Base-by-base conservation (phyloP, 1,139 yeast genomes). In the Scheffersomyces insectosa region DNA sequence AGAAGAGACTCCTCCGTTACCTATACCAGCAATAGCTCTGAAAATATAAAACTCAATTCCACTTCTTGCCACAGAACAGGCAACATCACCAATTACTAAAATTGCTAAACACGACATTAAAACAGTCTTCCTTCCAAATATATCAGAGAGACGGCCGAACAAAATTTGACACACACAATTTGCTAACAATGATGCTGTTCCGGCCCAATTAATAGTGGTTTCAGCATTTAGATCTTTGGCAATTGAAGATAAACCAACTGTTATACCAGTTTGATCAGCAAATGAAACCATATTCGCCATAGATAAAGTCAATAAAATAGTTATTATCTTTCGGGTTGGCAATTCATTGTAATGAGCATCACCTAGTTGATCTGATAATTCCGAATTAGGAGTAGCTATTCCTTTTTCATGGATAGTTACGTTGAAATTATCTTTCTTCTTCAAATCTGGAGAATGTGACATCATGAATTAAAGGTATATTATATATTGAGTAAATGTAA, bases 141-240 rank as follows among this genome's bases (percentile, higher is more conserved):
- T 69, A 47, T 75, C 77, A 1, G 79, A 70, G 41, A 66, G 56
- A 46, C 73, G 56, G 12, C 71, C 79, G 47, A 59, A 75, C 30
- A 65, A 59, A 32, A 70, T 74, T 50, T 69, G 75, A 43, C 70
- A 73, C 32, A 70, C 74, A 3, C 77, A 60, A 49, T 73, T 75
- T n/a, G 77, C 73, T 42, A 75, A 66, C 35, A 75, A 57, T 6
- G 75, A 67, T 2, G 79, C 65, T 0, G 79, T 70, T 25, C 77
- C 77, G 1, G 75, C 74, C 81, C 81, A 76, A 47, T 68, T 68
- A 33, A 73, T 71, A 2, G 77, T 63, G 12, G 61, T 55, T 36
- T 67, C 60, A 1, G 76, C 68, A 32, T 60, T 44, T 33, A 75
- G 56, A 31, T 70, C 75, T 20, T 62, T 48, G 0, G 70, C 72